Percentiles rank a stretch among this genome's conserved stretches.
phyloP scores from a whole-genome alignment of 306 rosid genomes.

The Echinosophora koreensis region DNA sequence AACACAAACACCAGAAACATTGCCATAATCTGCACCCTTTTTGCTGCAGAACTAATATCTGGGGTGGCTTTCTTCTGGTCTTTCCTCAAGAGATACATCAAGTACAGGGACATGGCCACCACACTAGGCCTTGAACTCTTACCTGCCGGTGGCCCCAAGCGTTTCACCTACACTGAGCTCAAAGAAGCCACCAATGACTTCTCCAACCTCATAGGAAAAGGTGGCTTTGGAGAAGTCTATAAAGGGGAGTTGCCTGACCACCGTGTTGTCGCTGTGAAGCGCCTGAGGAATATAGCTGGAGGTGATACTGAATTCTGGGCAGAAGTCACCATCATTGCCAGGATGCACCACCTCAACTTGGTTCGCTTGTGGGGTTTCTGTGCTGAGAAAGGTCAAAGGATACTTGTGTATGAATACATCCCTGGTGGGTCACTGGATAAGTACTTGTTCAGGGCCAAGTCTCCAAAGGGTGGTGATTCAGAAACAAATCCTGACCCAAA shows the following conservation, averaged over 20 bases:
- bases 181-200: constrained; percentile 84
- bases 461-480: neutral
- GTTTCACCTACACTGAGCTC: constrained; percentile 78
- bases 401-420: constrained; percentile 79
- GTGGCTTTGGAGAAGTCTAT: constrained; percentile 92
- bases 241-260: constrained; percentile 79
- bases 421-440: constrained; percentile 85
- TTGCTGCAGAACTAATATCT: constrained; percentile 75
- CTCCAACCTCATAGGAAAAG: constrained; percentile 73
- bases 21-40: constrained; percentile 70
- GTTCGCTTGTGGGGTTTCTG: constrained; percentile 95
- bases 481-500: neutral
- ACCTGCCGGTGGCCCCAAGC: constrained; percentile 92
- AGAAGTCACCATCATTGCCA: constrained; percentile 83
- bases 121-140: constrained; percentile 88
- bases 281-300: constrained; percentile 74
- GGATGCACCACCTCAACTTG: constrained; percentile 97
- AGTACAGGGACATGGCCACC: constrained; percentile 93
- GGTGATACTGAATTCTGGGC: constrained; percentile 94
- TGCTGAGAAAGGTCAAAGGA: constrained; percentile 86
- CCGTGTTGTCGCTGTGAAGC: constrained; percentile 86
- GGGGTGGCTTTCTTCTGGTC: constrained; percentile 84
- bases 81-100: constrained; percentile 79
- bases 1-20: constrained; percentile 73
- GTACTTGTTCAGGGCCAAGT: constrained; percentile 55